Percentiles rank a stretch among this genome's conserved stretches.
Evolutionary conservation across 495 filamentous ascomycete species (phyloP).

Genomic region (Talaromyces wortmannii): DNA sequence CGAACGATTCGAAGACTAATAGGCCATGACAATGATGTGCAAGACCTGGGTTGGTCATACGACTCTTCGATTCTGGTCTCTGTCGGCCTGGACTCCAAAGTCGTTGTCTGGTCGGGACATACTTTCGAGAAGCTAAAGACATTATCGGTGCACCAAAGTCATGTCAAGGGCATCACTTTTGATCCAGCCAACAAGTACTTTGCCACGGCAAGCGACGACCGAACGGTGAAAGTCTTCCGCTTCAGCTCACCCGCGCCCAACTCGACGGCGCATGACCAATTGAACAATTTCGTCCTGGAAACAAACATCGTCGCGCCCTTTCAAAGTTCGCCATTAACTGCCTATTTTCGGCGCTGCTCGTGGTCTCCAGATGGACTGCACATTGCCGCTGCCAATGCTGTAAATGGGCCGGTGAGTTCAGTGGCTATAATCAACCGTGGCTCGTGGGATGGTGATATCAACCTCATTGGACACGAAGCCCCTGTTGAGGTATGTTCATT

Average conservation of each 20-base stretch:
- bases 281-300: conserved; percentile 91
- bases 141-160: conserved; percentile 83
- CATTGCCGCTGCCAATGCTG: conserved; percentile 93
- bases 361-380: conserved; percentile 98
- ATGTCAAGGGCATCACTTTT: conserved; percentile 97
- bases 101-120: conserved; percentile 95
- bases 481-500: conserved; percentile 97
- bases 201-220: conserved; percentile 93
- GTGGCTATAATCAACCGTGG: conserved; percentile 92
- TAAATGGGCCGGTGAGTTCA: conserved; percentile 94
- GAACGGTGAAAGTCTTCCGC: conserved; percentile 92
- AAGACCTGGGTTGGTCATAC: conserved; percentile 94
- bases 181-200: conserved; percentile 99
- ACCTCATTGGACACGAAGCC: conserved; percentile 93
- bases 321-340: conserved; percentile 80
- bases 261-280: conserved; percentile 85
- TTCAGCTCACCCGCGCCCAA: conserved; percentile 90
- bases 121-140: conserved; percentile 98
- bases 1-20: conserved; percentile 86
- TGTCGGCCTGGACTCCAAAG: conserved; percentile 93
- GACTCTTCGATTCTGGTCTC: conserved; percentile 95
- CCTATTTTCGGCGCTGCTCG: conserved; percentile 92
- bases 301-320: conserved; percentile 81
- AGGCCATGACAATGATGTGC: conserved; percentile 97
- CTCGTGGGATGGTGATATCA: conserved; percentile 93